Conservation (phyloP, 2,329 filamentous ascomycete genomes). For the Blastomyces emzantsi region DNA sequence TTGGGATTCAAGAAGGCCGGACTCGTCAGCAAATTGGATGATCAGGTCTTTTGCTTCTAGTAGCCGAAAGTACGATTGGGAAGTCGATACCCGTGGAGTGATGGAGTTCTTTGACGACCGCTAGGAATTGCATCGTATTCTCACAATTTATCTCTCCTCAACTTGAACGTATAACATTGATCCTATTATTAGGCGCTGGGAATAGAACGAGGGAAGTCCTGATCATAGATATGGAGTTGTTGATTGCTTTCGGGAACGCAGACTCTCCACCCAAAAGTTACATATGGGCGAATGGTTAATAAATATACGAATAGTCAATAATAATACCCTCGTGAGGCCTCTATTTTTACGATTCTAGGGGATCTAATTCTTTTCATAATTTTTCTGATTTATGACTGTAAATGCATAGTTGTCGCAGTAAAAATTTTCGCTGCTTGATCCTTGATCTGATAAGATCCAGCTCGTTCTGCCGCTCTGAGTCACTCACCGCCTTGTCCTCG, state of each 20-base stretch:
- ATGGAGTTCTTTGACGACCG: background rate
- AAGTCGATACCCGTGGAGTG: background rate
- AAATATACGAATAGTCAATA: background rate
- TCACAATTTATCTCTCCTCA: background rate
- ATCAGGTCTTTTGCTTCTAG: constrained; percentile 97
- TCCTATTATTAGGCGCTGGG: background rate
- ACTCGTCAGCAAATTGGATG: constrained; percentile 93
- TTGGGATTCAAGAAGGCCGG: constrained; percentile 87
- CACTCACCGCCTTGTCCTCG: background rate
- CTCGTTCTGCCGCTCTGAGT: background rate
- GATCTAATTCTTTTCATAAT: background rate
- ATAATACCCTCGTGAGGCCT: background rate
- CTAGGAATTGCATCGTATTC: background rate
- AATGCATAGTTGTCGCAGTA: too few species aligned
- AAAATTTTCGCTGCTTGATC: background rate
- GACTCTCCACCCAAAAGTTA: background rate
- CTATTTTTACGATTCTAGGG: background rate
- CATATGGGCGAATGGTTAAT: background rate
- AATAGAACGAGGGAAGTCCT: background rate
- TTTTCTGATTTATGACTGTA: too few species aligned
- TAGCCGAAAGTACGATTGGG: background rate
- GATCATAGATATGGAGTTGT: background rate
- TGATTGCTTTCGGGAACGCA: background rate
- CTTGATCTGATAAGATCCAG: background rate
- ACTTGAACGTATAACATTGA: background rate